Evolutionary conservation across 129 eudicot genomes (phyloP), one percentile per base, ranked within the genome.

Genomic region (Erigeron canadensis): DNA sequence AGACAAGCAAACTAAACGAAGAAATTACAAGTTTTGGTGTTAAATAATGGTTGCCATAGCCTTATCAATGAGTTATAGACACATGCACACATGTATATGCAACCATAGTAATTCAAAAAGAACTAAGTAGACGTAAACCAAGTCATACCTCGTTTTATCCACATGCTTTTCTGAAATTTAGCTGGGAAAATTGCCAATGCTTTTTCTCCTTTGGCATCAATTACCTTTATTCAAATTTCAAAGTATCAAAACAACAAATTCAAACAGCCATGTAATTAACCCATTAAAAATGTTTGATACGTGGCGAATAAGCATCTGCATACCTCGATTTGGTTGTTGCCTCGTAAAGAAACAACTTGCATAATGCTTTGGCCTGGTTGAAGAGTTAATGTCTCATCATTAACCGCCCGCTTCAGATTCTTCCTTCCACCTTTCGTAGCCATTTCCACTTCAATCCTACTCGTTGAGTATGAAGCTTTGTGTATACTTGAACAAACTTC

Each of bases 101-200:
- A 28, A 28, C 34, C 57, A 16, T 48, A 53, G 10, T n/a, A 4
- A 53, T 53, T 22, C 22, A 15, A 51, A 60, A 60, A 13, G 42
- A 60, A 34, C n/a, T 60, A 60, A 60, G 42, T n/a, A 23, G 28
- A 13, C 13, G 1, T 19, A 63, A 13, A 1, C 8, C 17, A 42
- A 17, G 5, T 42, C 80, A 34, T 12, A 88, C 95, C 97, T 76
- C 82, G 82, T 78, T 82, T 94, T 42, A 87, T 84, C 99, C 99
- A 94, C 99, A 94, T 87, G 87, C 91, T 94, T 80, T 90, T 94
- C 71, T 87, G 97, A 70, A 94, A 94, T 69, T 89, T 94, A 44
- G 99, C 96, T 42, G 99, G 97, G 74, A 94, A 90, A 53, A 87
- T 56, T 19, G 96, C 97, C 75, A 90, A 70, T 13, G 85, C 47